Base-by-base conservation (phyloP, 192 early-diverging fungal genomes). In the Entophlyctis helioformis region DNA sequence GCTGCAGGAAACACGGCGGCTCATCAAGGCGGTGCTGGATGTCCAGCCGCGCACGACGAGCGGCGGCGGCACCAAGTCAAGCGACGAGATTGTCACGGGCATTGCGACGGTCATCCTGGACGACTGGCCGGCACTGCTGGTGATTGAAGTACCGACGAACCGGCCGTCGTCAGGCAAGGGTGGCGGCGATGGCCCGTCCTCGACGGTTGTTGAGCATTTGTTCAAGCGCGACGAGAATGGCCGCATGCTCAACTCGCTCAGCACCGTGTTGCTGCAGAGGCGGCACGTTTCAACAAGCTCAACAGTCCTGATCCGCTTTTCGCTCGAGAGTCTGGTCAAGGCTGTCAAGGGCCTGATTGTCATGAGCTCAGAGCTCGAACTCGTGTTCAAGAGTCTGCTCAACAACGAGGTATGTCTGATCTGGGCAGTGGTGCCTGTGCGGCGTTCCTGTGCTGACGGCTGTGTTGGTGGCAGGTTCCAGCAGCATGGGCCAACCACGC, bases 271-370 rank as follows among this genome's bases (percentile, higher is more conserved):
- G 42, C 39, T 46, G 6, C 75, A 78, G 39, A n/a, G n/a, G n/a
- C n/a, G n/a, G n/a, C n/a, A n/a, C n/a, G n/a, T n/a, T n/a, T n/a
- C n/a, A n/a, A n/a, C n/a, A n/a, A n/a, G n/a, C n/a, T n/a, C n/a
- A n/a, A n/a, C n/a, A n/a, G 75, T 76, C 58, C 35, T 56, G 13
- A 64, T 44, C 2, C 51, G 75, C 5, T 78, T 78, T 53, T 64
- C 61, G 2, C 42, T 78, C 10, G 58, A 64, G 26, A 63, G 44
- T 23, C 48, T 78, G 16, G 40, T 69, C 4, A 78, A 78, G 39
- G 75, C 75, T 8, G 62, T 78, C 2, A 78, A 78, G 46, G 75
- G 75, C 9, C 57, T 78, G 19, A 66, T 78, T 15, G 72, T 78
- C 9, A 78, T 78, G 75, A 76, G 66, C 46, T 38, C 62, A 5